Evolutionary conservation across 1,284 basidiomycete species (phyloP), one percentile per base, ranked within the genome.

Genomic region (Coriolopsis trogii): DNA sequence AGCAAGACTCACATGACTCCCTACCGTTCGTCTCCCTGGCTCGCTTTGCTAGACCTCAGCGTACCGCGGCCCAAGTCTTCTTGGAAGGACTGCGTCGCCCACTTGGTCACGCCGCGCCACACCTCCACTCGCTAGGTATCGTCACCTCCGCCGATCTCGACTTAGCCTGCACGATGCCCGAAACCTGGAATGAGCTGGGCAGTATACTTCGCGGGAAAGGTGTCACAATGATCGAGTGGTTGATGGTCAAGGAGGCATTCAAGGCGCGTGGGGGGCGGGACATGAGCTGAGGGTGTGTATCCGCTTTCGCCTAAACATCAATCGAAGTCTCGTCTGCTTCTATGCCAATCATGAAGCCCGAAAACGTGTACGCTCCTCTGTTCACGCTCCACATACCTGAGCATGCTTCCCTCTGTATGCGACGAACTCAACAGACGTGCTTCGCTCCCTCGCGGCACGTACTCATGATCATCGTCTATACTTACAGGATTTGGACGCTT

Each of bases 231-330:
- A 51, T 59, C 21, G 57, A 59, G 29, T 59, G 57, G 57, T 12
- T 59, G 51, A 53, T 59, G 57, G 49, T 59, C 9, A 59, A 53
- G 53, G 53, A 59, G 39, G 57, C 57, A 18, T 56, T 59, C 47
- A 52, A 53, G 33, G 25, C 18, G 31, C 50, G 41, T 21, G 53
- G 33, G 21, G 38, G 21, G 39, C 30, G 31, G n/a, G n/a, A n/a
- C n/a, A n/a, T n/a, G n/a, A n/a, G n/a, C n/a, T n/a, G n/a, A n/a
- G n/a, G n/a, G n/a, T n/a, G n/a, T n/a, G n/a, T n/a, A n/a, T n/a
- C n/a, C n/a, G n/a, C n/a, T n/a, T n/a, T n/a, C n/a, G n/a, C n/a
- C n/a, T n/a, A n/a, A n/a, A n/a, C n/a, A n/a, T n/a, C n/a, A n/a
- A n/a, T n/a, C n/a, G n/a, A n/a, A n/a, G n/a, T n/a, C n/a, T n/a